These are phyloP conservation scores for Dothistroma septosporum DNA, from an alignment of 2,329 filamentous ascomycete genomes.

Conservation along the genomic window DNA sequence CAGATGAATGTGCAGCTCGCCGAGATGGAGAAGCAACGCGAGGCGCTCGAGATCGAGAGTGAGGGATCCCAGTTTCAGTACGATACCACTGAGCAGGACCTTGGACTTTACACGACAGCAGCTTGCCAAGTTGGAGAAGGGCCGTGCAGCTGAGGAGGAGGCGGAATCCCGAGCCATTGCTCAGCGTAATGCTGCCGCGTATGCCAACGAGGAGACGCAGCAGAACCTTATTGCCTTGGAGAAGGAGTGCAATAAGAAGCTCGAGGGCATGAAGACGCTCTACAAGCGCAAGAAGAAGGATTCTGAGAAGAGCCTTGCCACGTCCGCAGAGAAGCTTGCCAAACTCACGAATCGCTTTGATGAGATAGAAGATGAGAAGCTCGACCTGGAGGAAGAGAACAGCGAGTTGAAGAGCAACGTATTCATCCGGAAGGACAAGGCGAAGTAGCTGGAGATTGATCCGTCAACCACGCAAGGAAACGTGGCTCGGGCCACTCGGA, in stretches of 20 bases:
- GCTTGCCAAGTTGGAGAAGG: not conserved
- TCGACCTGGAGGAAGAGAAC: not conserved
- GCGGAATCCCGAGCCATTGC: not conserved
- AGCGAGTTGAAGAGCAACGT: not conserved
- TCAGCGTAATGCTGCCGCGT: not conserved
- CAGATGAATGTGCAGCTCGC: not conserved
- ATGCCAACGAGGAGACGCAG: not conserved
- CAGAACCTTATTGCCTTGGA: not conserved
- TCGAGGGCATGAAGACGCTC: not conserved
- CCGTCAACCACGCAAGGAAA: not conserved
- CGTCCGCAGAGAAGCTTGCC: too few species aligned
- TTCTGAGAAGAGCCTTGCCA: too few species aligned
- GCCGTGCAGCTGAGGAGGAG: not conserved
- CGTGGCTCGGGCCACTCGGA: not conserved
- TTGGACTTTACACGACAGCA: not conserved
- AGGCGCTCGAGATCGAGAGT: not conserved
- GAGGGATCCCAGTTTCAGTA: not conserved
- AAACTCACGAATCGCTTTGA: not conserved
- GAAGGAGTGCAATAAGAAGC: not conserved
- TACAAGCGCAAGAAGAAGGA: too few species aligned
- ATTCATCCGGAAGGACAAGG: not conserved
- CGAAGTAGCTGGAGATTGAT: not conserved
- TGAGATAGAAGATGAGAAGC: not conserved
- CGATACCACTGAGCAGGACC: too few species aligned
- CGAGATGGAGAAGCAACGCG: not conserved